Base-by-base conservation (phyloP, 2,329 filamentous ascomycete species). In the Didymella sp. region DNA sequence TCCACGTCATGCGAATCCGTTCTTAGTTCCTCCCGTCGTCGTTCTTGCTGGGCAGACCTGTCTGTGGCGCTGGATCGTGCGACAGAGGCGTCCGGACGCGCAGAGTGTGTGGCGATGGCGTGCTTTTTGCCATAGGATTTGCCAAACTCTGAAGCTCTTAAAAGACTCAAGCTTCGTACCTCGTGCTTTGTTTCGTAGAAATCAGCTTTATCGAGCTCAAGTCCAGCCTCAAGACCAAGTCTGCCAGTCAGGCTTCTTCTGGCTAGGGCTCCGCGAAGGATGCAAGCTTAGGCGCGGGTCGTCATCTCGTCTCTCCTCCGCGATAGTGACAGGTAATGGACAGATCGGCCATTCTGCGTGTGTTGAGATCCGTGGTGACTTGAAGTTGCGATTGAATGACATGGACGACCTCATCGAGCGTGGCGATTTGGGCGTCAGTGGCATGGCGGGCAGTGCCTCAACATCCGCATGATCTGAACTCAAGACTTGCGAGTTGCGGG, bases 371-470 rank as follows among this genome's bases (percentile, higher is more conserved):
- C 27, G 37, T 28, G 52, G 49, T 15, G 40, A 52, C 12, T 21
- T 45, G 11, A 30, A 22, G 6, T 40, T 24, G 30, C 28, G 42
- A 11, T 52, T 15, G 3, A 47, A 52, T 4, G 46, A 22, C 17
- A 49, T 24, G 19, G 46, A 46, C 6, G 58, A 54, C 28, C 27
- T 48, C 21, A 54, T 44, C 6, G 53, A 58, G 21, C 25, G 48
- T n/a, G 37, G 51, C 9, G 59, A 62, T 21, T n/a, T 54, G 5
- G 54, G 44, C 11, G 58, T 44, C 17, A 22, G 52, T 6, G 66
- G 63, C 30, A 70, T 50, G 6, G 56, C 56, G 7, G 69, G 69
- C 17, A 70, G 54, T 3, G 64, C 68, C 22, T 60, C 55, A 1
- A 62, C 13, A 3, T 66, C 59, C 8, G 37, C 40, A 1, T 54